Percentiles rank a stretch among this genome's conserved stretches.
phyloP scores from a whole-genome alignment of 495 filamentous ascomycete species.

The Aspergillus baeticus region DNA sequence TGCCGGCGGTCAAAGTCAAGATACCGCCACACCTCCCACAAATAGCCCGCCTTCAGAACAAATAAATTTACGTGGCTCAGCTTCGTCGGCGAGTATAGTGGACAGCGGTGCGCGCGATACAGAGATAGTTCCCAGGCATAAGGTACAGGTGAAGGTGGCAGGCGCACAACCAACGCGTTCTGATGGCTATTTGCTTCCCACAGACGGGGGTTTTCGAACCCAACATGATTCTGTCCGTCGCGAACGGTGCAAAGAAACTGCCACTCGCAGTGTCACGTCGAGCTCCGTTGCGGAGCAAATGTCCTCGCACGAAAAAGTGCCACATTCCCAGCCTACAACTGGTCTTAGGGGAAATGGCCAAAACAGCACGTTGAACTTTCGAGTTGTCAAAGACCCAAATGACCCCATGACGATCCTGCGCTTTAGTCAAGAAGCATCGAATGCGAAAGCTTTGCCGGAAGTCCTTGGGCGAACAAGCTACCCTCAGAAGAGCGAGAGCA shows the following conservation, averaged over 20 bases:
- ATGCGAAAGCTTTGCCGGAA: slow-evolving; percentile 37
- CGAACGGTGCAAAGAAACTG: neutral
- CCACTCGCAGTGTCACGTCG: neutral
- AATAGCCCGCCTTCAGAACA: neutral
- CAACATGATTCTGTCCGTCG: neutral
- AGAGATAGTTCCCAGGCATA: slow-evolving; percentile 15
- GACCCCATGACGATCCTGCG: slow-evolving; percentile 61
- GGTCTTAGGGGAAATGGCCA: slow-evolving; percentile 24
- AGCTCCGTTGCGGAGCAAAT: neutral
- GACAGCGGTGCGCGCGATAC: neutral
- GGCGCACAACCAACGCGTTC: slow-evolving; percentile 25
- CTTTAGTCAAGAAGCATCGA: slow-evolving; percentile 63
- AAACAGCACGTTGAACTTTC: slow-evolving; percentile 55
- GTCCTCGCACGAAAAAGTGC: slow-evolving; percentile 20
- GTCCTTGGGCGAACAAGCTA: slow-evolving; percentile 19
- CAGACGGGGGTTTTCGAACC: neutral
- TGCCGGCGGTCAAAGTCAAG: no score
- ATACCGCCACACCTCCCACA: neutral
- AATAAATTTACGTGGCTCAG: neutral
- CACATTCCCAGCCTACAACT: slow-evolving; percentile 29
- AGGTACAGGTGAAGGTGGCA: neutral
- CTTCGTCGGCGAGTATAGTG: neutral
- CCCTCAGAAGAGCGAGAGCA: slow-evolving; percentile 9
- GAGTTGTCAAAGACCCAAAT: slow-evolving; percentile 77
- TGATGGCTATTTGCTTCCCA: neutral